Conservation (phyloP, 306 rosid genomes). For the Dryas alaskensis region DNA sequence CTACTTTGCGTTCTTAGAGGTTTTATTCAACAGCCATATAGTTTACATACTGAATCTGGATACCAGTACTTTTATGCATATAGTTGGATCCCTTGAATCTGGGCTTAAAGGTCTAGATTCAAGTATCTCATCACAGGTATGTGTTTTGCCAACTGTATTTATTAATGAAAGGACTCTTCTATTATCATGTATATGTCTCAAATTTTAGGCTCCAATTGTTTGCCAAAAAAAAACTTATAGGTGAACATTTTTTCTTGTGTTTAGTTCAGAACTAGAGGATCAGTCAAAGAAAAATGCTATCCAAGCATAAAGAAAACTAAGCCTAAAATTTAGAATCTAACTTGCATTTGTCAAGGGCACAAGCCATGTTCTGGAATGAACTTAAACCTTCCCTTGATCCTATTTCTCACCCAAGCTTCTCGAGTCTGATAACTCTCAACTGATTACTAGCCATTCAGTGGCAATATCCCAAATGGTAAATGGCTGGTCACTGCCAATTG, state of each 20-base stretch:
- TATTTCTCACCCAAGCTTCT: neutral
- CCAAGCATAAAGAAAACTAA: neutral
- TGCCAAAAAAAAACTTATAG: neutral
- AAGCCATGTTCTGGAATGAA: neutral
- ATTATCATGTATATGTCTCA: conserved; percentile 3
- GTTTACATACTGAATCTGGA: conserved; percentile 74
- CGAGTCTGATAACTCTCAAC: neutral
- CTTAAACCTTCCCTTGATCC: neutral
- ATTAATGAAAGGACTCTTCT: neutral
- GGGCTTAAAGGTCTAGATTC: conserved; percentile 98
- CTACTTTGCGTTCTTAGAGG: conserved; percentile 93
- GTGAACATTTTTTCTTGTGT: neutral
- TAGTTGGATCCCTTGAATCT: conserved; percentile 95
- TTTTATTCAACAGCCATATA: conserved; percentile 84
- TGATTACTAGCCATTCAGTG: neutral
- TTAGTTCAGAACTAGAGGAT: neutral
- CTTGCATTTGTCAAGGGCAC: neutral
- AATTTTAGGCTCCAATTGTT: neutral
- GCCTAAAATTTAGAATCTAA: neutral
- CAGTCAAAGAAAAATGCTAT: neutral
- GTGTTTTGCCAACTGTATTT: conserved; percentile 9
- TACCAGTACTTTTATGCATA: conserved; percentile 77
- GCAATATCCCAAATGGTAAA: neutral
- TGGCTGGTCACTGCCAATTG: neutral
- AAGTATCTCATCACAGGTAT: conserved; percentile 90